Evolutionary conservation across 768 basidiomycete species (phyloP), one percentile per base, ranked within the genome.

Genomic region (Russula sp.): DNA sequence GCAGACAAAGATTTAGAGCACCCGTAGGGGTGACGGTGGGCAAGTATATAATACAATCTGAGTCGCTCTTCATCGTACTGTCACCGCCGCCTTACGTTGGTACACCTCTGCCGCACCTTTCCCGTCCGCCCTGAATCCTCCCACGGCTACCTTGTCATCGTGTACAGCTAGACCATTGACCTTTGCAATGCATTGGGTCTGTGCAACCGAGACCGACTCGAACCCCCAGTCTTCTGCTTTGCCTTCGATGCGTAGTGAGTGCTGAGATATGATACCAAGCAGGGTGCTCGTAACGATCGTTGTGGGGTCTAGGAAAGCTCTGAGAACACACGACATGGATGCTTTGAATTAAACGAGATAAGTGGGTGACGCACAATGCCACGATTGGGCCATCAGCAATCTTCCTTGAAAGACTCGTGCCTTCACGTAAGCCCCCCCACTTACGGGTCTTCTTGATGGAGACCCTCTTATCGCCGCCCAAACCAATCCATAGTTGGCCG

Each of bases 371-470:
- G 58, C 71, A 90, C 91, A 88, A 65, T 10, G 83, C 82, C 50
- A 89, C 87, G 34, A 93, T 75, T 27, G 91, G 91, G 0, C 90
- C 91, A 62, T 88, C 82, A 1, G 86, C 87, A 18, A 85, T 77
- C 60, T 84, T 80, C 48, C 75, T 66, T 34, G 80, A 68, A 47
- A 79, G 54, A 22, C 79, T 79, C 49, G 78, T 77, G 0, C 80
- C 77, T 31, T 71, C 72, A 53, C 78, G 77, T 27, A 91, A 74
- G 2, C 91, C 91, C 63, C 84, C 82, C 90, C 91, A 93, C 68
- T 83, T 88, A 62, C 84, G 81, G 40, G 77, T 77, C 63, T 80
- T 76, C 74, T 84, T 86, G 62, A 61, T 64, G 7, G 61, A 66
- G 44, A 62, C 63, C 50, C 48, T 59, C 69, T 83, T 88, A 70